phyloP scores from a whole-genome alignment of 2,329 filamentous ascomycete species.

The Chaetomium olivaceum region DNA sequence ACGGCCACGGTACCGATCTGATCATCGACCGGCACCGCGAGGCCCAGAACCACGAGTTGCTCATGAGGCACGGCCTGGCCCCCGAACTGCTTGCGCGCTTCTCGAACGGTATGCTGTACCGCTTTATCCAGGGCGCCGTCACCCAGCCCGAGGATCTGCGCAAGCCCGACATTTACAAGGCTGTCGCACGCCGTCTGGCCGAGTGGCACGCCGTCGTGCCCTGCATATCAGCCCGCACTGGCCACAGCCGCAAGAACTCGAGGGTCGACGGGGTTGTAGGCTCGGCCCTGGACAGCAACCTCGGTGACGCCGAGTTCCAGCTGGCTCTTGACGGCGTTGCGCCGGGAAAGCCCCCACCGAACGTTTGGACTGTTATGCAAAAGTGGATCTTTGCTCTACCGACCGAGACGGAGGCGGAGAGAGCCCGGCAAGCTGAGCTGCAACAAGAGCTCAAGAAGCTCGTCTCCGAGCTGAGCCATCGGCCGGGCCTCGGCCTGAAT shows the following conservation, averaged over 20 bases:
- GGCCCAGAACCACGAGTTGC: conserved; percentile 77
- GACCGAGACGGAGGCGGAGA: conserved; percentile 67
- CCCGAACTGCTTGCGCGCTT: conserved; percentile 88
- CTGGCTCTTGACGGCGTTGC: conserved; percentile 53
- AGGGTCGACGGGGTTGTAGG: conserved; percentile 29
- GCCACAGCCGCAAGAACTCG: conserved; percentile 40
- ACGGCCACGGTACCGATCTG: conserved; percentile 90
- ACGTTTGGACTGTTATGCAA: conserved; percentile 92
- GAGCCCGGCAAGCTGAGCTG: conserved; percentile 64
- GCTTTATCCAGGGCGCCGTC: conserved; percentile 79
- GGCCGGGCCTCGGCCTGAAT: conserved; percentile 72
- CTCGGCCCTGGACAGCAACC: conserved; percentile 37
- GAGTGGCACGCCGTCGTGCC: conserved; percentile 86
- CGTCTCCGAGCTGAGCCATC: conserved; percentile 70
- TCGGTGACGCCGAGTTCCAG: conserved; percentile 41
- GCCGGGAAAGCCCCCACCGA: conserved; percentile 73
- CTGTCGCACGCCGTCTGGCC: conserved; percentile 79
- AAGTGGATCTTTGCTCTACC: conserved; percentile 92
- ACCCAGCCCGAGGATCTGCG: conserved; percentile 80
- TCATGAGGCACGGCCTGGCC: conserved; percentile 80
- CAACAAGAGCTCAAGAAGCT: conserved; percentile 74
- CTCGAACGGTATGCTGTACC: conserved; percentile 93
- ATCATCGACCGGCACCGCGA: conserved; percentile 93
- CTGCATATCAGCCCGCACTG: conserved; percentile 49
- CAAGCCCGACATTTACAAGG: conserved; percentile 72